These are phyloP conservation scores for Trametopsis cervina DNA, from an alignment of 768 basidiomycete genomes.

Conservation along the genomic window DNA sequence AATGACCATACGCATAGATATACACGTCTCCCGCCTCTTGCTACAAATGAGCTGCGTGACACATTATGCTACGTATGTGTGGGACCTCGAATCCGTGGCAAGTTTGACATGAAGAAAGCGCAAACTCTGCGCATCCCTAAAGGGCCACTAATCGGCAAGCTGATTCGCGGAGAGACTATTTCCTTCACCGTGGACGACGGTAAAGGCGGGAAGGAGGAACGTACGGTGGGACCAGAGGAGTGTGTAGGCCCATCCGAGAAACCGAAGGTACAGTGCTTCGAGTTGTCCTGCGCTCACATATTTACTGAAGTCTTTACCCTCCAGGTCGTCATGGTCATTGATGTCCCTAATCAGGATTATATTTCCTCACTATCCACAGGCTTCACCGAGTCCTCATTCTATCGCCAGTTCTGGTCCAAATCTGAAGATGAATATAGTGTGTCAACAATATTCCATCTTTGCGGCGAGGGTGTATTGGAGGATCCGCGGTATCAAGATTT, in stretches of 20 bases:
- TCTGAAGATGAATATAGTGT: constrained; percentile 38
- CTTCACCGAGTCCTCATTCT: constrained; percentile 41
- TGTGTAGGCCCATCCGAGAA: constrained; percentile 46
- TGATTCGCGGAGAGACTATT: constrained; percentile 62
- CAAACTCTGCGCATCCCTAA: constrained; percentile 52
- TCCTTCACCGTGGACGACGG: constrained; percentile 45
- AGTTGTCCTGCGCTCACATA: neutral
- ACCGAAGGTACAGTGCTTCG: constrained; percentile 36
- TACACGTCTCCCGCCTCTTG: constrained; percentile 9
- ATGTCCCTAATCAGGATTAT: constrained; percentile 58
- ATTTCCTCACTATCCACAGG: constrained; percentile 44
- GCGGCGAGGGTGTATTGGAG: constrained; percentile 64
- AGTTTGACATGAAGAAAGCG: constrained; percentile 69
- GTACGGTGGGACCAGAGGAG: constrained; percentile 54
- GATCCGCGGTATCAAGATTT: constrained; percentile 65
- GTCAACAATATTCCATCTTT: constrained; percentile 60
- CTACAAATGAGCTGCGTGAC: neutral
- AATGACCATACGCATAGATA: neutral
- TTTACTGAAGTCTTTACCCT: constrained; percentile 2
- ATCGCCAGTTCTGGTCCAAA: constrained; percentile 40
- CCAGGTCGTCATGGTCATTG: constrained; percentile 62
- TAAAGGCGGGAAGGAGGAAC: constrained; percentile 33
- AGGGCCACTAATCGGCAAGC: constrained; percentile 48
- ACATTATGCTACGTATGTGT: constrained; percentile 31
- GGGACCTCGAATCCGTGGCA: constrained; percentile 43